Evolutionary conservation across 2,329 filamentous ascomycete species (phyloP), one percentile per base, ranked within the genome.

Genomic region (Colletotrichum paranaense): DNA sequence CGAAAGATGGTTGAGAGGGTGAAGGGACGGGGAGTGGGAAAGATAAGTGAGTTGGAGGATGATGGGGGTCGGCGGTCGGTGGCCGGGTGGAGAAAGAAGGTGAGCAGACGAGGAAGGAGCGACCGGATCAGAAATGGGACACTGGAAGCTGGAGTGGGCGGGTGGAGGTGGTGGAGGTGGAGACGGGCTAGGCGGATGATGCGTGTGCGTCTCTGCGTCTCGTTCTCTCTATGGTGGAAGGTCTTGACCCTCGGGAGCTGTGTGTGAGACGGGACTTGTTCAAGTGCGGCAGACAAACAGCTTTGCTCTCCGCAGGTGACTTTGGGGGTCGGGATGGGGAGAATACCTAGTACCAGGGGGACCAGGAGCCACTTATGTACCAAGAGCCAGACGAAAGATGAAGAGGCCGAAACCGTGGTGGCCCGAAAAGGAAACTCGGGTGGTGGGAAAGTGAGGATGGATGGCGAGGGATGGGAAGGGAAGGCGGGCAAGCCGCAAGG

Each of bases 31-130:
- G 62, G 60, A 42, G 72, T 71, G 66, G 66, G 65, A 70, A 59
- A 71, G 67, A 68, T 64, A 74, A 74, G 63, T 68, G 73, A 73
- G 53, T 66, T 66, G 64, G 63, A 49, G 60, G 64, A 68, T 24
- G 67, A 68, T 59, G 62, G 67, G 66, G 63, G 62, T 75, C 65
- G 59, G 60, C 62, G 63, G 62, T 75, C 65, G 59, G 60, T 67
- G 46, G 58, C 60, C 69, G 66, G 57, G 70, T 74, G 69, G 65
- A 75, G 58, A 38, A 68, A 58, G 42, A 68, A 70, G 74, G 62
- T 71, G 70, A 73, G 66, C 65, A 71, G 58, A 49, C 66, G 62
- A 75, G 64, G 71, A 66, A 74, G 67, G 68, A 68, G 60, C 57
- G 65, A 46, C 55, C 42, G 49, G 63, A 63, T 9, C 19, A 49